Base-by-base conservation (phyloP, 2,329 filamentous ascomycete genomes). In the Botryotinia calthae region DNA sequence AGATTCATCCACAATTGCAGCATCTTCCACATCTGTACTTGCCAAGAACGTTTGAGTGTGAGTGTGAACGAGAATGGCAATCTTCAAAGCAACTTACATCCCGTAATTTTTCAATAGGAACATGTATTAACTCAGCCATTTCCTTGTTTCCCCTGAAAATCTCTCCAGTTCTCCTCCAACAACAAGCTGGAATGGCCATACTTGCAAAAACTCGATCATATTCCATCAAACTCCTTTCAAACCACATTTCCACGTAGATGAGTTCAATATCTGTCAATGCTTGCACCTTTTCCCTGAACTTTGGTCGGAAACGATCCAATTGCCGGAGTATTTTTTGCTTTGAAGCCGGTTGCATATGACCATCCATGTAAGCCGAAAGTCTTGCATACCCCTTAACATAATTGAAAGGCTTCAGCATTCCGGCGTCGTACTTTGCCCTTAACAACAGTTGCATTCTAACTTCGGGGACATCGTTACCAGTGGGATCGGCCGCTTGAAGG, bases 191-290 rank as follows among this genome's bases (percentile, higher is more conserved):
- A 75, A 99, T 95, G 2, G 96, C 96, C 96, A 99, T 99, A 81
- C 94, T 97, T 2, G 96, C 96, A 84, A 99, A 99, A 1, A 99
- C 95, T 46, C 96, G 93, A 80, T 99, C 96, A 79, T 98, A 98
- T 81, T 98, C 96, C 92, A 98, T 96, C 77, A 99, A 84, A 76
- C 93, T 96, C 79, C 92, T 90, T 82, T 99, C 96, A 80, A 99
- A 98, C 95, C 96, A 98, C 94, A 98, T 98, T 83, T 99, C 96
- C 18, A 98, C 95, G 73, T 95, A 90, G 42, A 98, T 91, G 40
- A 99, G 88, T 82, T 99, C 94, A 81, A 98, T 93, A 82, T 99
- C 96, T 2, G 93, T 98, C 80, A 98, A 85, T 48, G 87, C 91
- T 76, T 98, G 94, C 81, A 97, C 95, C 83, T 97, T 94, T 82